These are phyloP conservation scores for Rhodotorula mucilaginosa DNA, from an alignment of 1,284 basidiomycete species.

Conservation along the genomic window DNA sequence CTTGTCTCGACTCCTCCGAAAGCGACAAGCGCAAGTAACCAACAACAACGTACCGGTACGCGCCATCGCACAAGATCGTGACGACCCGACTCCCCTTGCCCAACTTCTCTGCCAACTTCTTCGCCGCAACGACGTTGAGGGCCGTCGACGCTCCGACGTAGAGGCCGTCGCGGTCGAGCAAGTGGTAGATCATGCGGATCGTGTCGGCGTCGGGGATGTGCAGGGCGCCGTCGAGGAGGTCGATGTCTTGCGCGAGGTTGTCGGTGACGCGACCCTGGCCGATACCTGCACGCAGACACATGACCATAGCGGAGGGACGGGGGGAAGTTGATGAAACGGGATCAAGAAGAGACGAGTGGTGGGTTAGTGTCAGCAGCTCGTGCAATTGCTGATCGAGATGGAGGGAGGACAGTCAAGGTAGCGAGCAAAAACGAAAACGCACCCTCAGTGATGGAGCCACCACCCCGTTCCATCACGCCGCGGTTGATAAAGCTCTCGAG, in stretches of 20 bases:
- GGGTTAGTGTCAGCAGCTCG: no score
- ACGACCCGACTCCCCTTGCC: conserved; percentile 77
- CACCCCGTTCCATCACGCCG: conserved; percentile 72
- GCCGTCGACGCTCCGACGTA: conserved; percentile 97
- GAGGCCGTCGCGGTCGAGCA: conserved; percentile 87
- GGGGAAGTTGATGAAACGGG: no score
- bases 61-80: conserved; percentile 90
- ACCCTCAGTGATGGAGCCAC: conserved; percentile 96
- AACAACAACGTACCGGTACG: conserved; percentile 61
- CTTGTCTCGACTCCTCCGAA: background rate
- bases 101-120: conserved; percentile 78
- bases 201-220: conserved; percentile 85
- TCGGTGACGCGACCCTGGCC: conserved; percentile 97
- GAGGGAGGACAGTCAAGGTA: background rate
- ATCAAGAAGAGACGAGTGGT: no score
- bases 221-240: conserved; percentile 75
- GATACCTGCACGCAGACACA: no score
- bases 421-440: background rate
- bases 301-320: no score
- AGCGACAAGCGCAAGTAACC: no score
- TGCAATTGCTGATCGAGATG: no score
- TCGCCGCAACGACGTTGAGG: conserved; percentile 90
- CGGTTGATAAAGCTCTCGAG: conserved; percentile 80
- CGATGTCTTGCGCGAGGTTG: conserved; percentile 82
- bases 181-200: conserved; percentile 88